Evolutionary conservation across 2,329 filamentous ascomycete species (phyloP).

Genomic region (Colletotrichum horii): DNA sequence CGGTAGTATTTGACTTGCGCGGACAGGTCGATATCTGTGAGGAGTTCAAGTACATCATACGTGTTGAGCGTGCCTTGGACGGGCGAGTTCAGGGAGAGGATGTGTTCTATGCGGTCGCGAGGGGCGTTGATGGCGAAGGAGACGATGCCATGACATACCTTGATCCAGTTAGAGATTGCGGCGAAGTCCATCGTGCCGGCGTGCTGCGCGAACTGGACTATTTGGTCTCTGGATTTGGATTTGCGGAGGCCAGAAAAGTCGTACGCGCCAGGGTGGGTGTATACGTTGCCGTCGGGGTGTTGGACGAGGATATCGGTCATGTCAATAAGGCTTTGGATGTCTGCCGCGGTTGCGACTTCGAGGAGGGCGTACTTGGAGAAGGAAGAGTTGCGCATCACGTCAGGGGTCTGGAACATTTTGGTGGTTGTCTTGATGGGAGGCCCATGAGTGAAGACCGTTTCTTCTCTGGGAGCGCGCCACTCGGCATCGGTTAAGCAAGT

Average conservation of each 20-base stretch:
- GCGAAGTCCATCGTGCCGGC: background rate
- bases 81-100: background rate
- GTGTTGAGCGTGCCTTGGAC: background rate
- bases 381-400: background rate
- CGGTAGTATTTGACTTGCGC: background rate
- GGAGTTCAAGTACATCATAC: background rate
- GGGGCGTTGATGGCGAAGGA: background rate
- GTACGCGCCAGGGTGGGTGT: background rate
- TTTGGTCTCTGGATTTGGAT: background rate
- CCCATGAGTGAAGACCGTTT: background rate
- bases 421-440: background rate
- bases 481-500: background rate
- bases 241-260: background rate
- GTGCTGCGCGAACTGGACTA: constrained; percentile 1
- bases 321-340: background rate
- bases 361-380: background rate
- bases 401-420: background rate
- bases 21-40: background rate
- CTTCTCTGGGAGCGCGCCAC: background rate
- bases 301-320: background rate
- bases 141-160: background rate
- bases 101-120: background rate
- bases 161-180: background rate
- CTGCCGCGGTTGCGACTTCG: background rate
- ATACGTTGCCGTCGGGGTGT: background rate